Evolutionary conservation across 2,329 filamentous ascomycete genomes (phyloP), one percentile per base, ranked within the genome.

Genomic region (Verticillium nonalfalfae): DNA sequence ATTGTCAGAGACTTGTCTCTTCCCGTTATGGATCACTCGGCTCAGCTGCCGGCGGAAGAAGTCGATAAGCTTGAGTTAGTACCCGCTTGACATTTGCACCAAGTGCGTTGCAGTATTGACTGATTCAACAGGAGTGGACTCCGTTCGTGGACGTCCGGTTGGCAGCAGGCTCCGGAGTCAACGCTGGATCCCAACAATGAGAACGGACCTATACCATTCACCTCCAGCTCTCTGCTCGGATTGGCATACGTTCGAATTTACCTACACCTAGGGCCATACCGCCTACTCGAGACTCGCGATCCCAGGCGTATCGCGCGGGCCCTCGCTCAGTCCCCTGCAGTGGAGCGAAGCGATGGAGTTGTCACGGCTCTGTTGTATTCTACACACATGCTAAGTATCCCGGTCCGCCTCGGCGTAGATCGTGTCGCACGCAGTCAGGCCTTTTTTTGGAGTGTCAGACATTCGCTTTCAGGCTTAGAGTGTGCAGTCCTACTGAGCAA

Each of bases 391-490:
- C 72, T 85, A 0, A 84, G 81, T 57, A 83, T 84, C 0, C 83
- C 83, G 0, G 82, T 85, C 5, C 73, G 82, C 26, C 67, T 85
- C 0, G 83, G 83, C 0, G 78, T 85, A 15, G 80, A 83, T 59
- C 77, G 79, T 14, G 82, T 85, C 0, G 81, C 81, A 0, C 73
- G 79, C 15, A 85, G 80, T 15, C 81, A 85, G 58, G 80, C 81
- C 0, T 81, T 83, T 55, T 80, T 84, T 57, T 85, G 82, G 82
- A 83, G 80, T 4, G 81, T 83, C 2, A 75, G 83, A n/a, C 82
- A 85, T 59, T 81, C 81, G 0, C 72, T 85, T 0, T 82, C 80
- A 4, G 80, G 79, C 1, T 72, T 85, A 0, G 83, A 85, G 65
- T 84, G 81, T 21, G 81, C 81, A 0, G 76, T 85, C 0, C 70